These are phyloP conservation scores for Ustilago shanxiensis DNA, from an alignment of 1,284 basidiomycete genomes.

Conservation along the genomic window DNA sequence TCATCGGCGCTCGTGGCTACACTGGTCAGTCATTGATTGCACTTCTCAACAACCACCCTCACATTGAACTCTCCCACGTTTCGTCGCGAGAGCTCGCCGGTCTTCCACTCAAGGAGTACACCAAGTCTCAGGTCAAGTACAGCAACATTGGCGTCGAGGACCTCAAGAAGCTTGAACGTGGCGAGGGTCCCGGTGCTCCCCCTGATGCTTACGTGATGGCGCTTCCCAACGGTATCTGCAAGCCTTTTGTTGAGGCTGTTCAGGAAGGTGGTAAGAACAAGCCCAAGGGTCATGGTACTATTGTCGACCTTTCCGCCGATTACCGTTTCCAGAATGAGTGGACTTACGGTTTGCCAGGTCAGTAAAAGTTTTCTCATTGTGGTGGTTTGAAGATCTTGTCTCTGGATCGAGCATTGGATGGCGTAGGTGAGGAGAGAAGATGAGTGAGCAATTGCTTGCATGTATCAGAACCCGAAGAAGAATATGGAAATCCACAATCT, in stretches of 20 bases:
- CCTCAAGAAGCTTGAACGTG: conserved; percentile 66
- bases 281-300: conserved; percentile 75
- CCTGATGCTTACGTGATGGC: conserved; percentile 80
- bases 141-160: conserved; percentile 67
- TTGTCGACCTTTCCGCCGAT: conserved; percentile 95
- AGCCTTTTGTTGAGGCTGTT: conserved; percentile 96
- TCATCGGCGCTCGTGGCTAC: conserved; percentile 95
- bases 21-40: conserved; percentile 92
- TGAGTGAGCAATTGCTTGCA: conserved; percentile 1
- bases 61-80: conserved; percentile 90
- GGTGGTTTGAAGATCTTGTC: not conserved
- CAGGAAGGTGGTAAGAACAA: conserved; percentile 78
- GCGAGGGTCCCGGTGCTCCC: conserved; percentile 62
- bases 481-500: conserved; percentile 15
- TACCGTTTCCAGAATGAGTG: conserved; percentile 93
- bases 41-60: conserved; percentile 86
- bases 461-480: conserved; percentile 17
- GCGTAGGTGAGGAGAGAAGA: not conserved
- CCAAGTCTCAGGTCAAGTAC: conserved; percentile 78
- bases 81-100: conserved; percentile 96
- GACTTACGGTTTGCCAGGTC: conserved; percentile 99
- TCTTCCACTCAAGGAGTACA: conserved; percentile 83
- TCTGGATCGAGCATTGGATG: not conserved
- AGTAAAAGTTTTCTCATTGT: conserved; percentile 72
- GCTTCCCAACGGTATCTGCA: conserved; percentile 94